Percentiles rank a stretch among this genome's conserved stretches.
These are phyloP conservation scores for Boletus tomentosulus DNA, from an alignment of 768 basidiomycete species.

Conservation along the genomic window DNA sequence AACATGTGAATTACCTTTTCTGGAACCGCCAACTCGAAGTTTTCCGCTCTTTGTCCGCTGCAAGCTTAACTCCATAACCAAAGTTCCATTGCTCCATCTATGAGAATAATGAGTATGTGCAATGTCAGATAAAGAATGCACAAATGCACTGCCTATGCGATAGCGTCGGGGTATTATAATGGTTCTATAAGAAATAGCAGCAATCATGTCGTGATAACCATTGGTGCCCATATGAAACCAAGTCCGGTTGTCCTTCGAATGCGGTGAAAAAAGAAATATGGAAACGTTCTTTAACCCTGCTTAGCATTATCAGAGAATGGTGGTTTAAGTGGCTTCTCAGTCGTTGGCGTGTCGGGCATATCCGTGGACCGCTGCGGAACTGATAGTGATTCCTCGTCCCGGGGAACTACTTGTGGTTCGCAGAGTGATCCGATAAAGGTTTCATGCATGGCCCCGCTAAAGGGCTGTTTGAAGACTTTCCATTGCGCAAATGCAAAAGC, in stretches of 20 bases:
- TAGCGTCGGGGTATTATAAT: conserved; percentile 16
- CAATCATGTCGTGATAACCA: conserved; percentile 7
- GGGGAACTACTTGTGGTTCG: conserved; percentile 20
- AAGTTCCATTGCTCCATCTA: conserved; percentile 3
- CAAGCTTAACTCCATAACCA: background rate
- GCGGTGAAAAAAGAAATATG: conserved; percentile 1
- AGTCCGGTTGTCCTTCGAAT: conserved; percentile 1
- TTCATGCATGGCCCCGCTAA: conserved; percentile 32
- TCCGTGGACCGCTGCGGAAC: conserved; percentile 8
- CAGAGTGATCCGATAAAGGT: conserved; percentile 24
- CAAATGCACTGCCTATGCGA: conserved; percentile 6
- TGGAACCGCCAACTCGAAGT: conserved; percentile 2
- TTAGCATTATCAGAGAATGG: conserved; percentile 6
- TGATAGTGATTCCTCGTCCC: conserved; percentile 16
- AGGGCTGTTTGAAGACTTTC: conserved; percentile 46
- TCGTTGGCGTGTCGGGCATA: conserved; percentile 16
- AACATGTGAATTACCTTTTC: conserved; percentile 30
- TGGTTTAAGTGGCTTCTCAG: conserved; percentile 14
- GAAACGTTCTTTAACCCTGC: conserved; percentile 5
- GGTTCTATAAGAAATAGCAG: conserved; percentile 13
- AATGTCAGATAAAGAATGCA: conserved; percentile 9
- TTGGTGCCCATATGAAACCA: conserved; percentile 8
- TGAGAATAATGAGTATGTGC: conserved; percentile 1
- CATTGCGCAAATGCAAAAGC: conserved; percentile 52
- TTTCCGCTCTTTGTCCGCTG: conserved; percentile 24